Conservation (phyloP, 129 eudicot genomes). For the Flaveria trinervia region DNA sequence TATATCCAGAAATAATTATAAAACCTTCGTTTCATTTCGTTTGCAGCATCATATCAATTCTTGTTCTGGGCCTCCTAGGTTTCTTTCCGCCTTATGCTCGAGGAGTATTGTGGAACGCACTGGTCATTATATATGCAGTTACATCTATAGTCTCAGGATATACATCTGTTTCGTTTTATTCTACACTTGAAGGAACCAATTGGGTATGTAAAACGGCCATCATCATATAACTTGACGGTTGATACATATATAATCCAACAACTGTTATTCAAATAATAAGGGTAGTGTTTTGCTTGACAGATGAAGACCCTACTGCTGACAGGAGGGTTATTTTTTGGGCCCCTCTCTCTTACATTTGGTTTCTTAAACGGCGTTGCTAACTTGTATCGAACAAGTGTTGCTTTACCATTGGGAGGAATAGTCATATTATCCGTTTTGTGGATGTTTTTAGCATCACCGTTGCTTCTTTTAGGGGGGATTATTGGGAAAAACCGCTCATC, state of each 20-base stretch:
- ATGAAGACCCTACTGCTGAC: conserved; percentile 45
- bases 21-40: conserved; percentile 1
- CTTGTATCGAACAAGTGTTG: conserved; percentile 42
- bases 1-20: not conserved
- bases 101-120: conserved; percentile 60
- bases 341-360: conserved; percentile 45
- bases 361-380: conserved; percentile 41
- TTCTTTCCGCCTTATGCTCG: conserved; percentile 48
- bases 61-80: conserved; percentile 52
- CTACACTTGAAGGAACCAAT: conserved; percentile 69
- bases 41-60: conserved; percentile 55
- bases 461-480: conserved; percentile 51
- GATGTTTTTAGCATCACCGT: conserved; percentile 48
- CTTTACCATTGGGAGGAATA: conserved; percentile 48
- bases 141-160: conserved; percentile 71
- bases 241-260: not conserved
- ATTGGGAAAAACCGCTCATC: conserved; percentile 45
- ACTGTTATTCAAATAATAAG: conserved; percentile 3
- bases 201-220: conserved; percentile 47
- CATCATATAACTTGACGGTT: not conserved
- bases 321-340: conserved; percentile 43
- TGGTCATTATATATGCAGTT: conserved; percentile 41
- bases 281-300: conserved; percentile 26
- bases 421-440: conserved; percentile 40
- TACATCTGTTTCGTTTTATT: conserved; percentile 67